A percentile compares a stretch with the other conserved stretches of the same genome.
phyloP scores from a whole-genome alignment of 2,329 filamentous ascomycete genomes.

The Aotearoamyces nothofagi region DNA sequence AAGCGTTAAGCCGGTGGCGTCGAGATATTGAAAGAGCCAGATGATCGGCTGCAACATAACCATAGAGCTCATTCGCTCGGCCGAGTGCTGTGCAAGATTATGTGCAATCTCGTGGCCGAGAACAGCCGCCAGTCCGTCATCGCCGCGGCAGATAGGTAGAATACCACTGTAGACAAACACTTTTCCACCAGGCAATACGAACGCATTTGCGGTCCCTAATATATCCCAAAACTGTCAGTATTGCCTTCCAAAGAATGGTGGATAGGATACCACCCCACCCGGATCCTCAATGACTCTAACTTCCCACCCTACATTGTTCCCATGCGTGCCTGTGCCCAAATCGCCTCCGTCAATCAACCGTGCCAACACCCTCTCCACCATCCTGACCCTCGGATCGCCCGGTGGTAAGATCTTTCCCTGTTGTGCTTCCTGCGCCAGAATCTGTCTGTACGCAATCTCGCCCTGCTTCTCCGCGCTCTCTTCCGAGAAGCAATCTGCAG shows the following conservation, averaged over 20 bases:
- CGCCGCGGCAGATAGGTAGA: constrained; percentile 46
- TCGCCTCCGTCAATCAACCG: constrained; percentile 53
- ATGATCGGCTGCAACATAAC: constrained; percentile 23
- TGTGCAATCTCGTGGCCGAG: constrained; percentile 72
- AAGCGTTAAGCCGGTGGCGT: constrained; percentile 8
- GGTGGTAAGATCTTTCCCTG: constrained; percentile 38
- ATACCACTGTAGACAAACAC: constrained; percentile 70
- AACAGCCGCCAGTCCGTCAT: constrained; percentile 59
- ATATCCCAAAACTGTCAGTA: too few relatives aligned
- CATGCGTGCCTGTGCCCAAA: constrained; percentile 21
- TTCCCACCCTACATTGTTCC: constrained; percentile 44
- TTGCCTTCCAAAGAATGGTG: too few relatives aligned
- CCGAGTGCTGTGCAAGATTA: constrained; percentile 52
- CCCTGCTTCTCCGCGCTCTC: constrained; percentile 36
- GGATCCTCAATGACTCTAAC: constrained; percentile 59
- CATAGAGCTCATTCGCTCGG: constrained; percentile 38
- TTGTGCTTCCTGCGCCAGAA: constrained; percentile 37
- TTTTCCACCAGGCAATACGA: constrained; percentile 65
- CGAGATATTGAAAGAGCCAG: constrained; percentile 21
- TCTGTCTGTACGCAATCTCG: constrained; percentile 36
- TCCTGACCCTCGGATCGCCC: constrained; percentile 36
- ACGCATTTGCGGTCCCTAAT: constrained; percentile 46
- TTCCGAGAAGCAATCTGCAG: constrained; percentile 45
- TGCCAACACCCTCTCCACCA: constrained; percentile 49
- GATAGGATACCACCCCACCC: constrained; percentile 20